A percentile compares a stretch with the other conserved stretches of the same genome.
These are phyloP conservation scores for Tulasnella sp. DNA, from an alignment of 768 basidiomycete genomes.

Conservation along the genomic window DNA sequence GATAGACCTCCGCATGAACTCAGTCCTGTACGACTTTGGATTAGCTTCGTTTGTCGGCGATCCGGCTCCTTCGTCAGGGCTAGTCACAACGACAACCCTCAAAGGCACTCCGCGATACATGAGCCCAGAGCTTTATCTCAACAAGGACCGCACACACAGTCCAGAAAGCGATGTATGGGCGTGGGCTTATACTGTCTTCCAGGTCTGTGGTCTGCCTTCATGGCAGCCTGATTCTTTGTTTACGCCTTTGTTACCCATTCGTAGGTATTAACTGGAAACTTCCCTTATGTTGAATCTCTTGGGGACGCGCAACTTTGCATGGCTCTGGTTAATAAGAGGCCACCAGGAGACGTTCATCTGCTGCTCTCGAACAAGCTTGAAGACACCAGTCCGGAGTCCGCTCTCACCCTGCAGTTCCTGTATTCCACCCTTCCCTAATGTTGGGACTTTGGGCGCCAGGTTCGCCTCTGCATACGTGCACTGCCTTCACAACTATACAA, in stretches of 20 bases:
- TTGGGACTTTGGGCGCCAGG: not conserved
- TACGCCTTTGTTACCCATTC: too few species aligned
- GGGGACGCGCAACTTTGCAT: not conserved
- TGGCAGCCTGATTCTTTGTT: too few species aligned
- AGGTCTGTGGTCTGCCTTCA: too few species aligned
- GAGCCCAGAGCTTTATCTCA: not conserved
- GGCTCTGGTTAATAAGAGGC: not conserved
- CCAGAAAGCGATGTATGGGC: not conserved
- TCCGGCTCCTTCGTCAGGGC: not conserved
- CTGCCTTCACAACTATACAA: not conserved
- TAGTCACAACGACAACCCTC: not conserved
- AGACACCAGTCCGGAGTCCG: too few species aligned
- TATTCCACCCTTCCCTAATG: not conserved
- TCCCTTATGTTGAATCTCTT: not conserved
- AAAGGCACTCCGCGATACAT: not conserved
- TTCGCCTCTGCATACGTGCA: not conserved
- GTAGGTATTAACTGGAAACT: not conserved
- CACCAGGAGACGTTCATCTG: not conserved
- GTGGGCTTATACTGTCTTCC: not conserved
- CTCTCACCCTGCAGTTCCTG: not conserved
- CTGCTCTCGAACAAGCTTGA: not conserved
- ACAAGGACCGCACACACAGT: not conserved
- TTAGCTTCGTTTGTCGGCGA: not conserved
- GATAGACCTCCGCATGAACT: not conserved
- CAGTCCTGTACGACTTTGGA: constrained; percentile 11